These are phyloP conservation scores for Narthecium ossifragum DNA, from an alignment of 106 monocot genomes.

Conservation along the genomic window DNA sequence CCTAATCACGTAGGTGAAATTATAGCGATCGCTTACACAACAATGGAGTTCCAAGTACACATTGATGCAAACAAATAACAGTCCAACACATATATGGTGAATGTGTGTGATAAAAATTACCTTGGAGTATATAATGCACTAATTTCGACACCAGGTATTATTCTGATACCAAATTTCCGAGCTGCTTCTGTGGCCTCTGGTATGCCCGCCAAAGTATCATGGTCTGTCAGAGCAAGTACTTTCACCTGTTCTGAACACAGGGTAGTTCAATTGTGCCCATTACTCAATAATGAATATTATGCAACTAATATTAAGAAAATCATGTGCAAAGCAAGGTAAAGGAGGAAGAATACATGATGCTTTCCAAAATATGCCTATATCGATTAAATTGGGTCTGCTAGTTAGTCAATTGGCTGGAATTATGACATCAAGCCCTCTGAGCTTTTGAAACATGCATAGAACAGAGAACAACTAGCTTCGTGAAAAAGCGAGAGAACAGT, in stretches of 20 bases:
- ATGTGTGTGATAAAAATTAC: too few relatives aligned
- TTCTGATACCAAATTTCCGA: slow-evolving; percentile 22
- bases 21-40: too few relatives aligned
- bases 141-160: slow-evolving; percentile 52
- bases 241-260: slow-evolving; percentile 39
- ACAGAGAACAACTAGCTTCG: too few relatives aligned
- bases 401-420: not conserved
- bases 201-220: slow-evolving; percentile 51
- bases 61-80: too few relatives aligned
- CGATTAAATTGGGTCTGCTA: not conserved
- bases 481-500: too few relatives aligned
- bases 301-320: not conserved
- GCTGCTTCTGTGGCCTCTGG: slow-evolving; percentile 39
- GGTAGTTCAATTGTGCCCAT: not conserved
- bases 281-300: too few relatives aligned
- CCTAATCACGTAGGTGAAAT: too few relatives aligned
- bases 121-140: slow-evolving; percentile 29
- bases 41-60: too few relatives aligned
- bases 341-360: not conserved
- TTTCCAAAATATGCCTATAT: not conserved
- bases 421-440: not conserved
- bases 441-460: too few relatives aligned
- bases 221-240: slow-evolving; percentile 48
- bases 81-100: too few relatives aligned
- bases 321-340: not conserved